Evolutionary conservation across 495 filamentous ascomycete genomes (phyloP), one percentile per base, ranked within the genome.

Genomic region (Penicillium waksmanii): DNA sequence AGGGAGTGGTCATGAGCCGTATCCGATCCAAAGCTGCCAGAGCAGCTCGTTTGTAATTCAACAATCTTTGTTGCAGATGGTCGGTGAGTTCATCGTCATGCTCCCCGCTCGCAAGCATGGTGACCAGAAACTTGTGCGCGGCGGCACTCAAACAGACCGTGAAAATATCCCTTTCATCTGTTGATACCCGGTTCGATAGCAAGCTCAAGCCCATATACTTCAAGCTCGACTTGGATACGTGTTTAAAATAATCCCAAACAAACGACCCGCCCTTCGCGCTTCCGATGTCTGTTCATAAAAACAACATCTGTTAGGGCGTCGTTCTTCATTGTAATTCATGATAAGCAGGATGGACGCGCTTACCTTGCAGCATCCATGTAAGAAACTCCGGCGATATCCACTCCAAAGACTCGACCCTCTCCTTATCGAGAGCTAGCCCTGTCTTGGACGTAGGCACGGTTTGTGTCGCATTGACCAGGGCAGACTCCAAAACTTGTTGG

Each of bases 351-450:
- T 1, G 36, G 15, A 38, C 8, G 8, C 8, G 4, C 38, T n/a
- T 61, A 66, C 66, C 66, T 57, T 64, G 60, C 36, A 69, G 43
- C 64, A 69, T 69, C 66, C 66, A 69, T 15, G 50, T 33, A 5
- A 69, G 49, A 15, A 64, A 62, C 44, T 69, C 66, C 17, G 48
- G 12, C 6, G 61, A 61, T 18, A 53, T 47, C 13, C 42, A 42
- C 19, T 51, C 49, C 15, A 36, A 40, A 2, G 17, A 23, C 15
- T 38, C 52, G 36, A 44, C 31, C 18, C 5, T 43, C 18, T 25
- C 40, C 18, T 27, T 18, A 36, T 33, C 17, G 10, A 13, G n/a
- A 18, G n/a, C 3, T 18, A 19, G 7, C 8, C n/a, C 17, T 44
- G 15, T 3, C 15, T 44, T 44, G 8, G 42, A 18, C 17, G 6